A percentile compares a stretch with the other conserved stretches of the same genome.
Conservation (phyloP, 108 stramenopile species). For the Nitzschia putrida region DNA sequence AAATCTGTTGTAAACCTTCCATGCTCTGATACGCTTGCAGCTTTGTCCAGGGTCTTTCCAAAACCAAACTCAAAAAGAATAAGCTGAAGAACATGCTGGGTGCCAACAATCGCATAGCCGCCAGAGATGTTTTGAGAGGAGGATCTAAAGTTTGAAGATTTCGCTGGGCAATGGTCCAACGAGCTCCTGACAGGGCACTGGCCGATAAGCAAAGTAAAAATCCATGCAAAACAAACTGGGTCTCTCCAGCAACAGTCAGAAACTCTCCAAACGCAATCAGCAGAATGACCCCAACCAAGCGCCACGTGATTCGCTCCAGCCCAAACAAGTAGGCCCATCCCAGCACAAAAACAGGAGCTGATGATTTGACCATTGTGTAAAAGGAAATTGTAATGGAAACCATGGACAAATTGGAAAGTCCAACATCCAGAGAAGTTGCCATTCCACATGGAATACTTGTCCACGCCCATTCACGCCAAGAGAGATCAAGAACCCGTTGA, state of each 20-base stretch:
- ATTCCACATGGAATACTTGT: conserved; percentile 82
- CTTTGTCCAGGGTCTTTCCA: conserved; percentile 70
- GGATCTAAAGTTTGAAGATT: conserved; percentile 81
- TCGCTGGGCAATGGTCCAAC: conserved; percentile 87
- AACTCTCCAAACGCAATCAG: conserved; percentile 79
- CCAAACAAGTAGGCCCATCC: conserved; percentile 80
- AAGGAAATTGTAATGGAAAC: conserved; percentile 81
- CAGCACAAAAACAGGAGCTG: conserved; percentile 83
- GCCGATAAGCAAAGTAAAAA: conserved; percentile 74
- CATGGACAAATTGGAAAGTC: conserved; percentile 78
- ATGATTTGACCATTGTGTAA: conserved; percentile 89
- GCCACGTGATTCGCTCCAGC: conserved; percentile 76
- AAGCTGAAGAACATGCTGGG: conserved; percentile 79
- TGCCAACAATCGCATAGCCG: conserved; percentile 77
- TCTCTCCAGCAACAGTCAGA: conserved; percentile 68
- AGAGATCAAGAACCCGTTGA: conserved; percentile 58
- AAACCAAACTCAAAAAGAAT: conserved; percentile 57
- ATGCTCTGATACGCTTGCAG: conserved; percentile 42
- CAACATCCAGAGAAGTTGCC: conserved; percentile 78
- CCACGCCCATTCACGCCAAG: conserved; percentile 65
- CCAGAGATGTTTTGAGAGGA: conserved; percentile 75
- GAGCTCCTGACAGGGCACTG: conserved; percentile 65
- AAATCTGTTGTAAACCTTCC: conserved; percentile 23
- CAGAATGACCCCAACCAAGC: conserved; percentile 63
- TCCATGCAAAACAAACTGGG: conserved; percentile 46